Evolutionary conservation across 768 basidiomycete species (phyloP), one percentile per base, ranked within the genome.

Genomic region (Cyathus striatus): DNA sequence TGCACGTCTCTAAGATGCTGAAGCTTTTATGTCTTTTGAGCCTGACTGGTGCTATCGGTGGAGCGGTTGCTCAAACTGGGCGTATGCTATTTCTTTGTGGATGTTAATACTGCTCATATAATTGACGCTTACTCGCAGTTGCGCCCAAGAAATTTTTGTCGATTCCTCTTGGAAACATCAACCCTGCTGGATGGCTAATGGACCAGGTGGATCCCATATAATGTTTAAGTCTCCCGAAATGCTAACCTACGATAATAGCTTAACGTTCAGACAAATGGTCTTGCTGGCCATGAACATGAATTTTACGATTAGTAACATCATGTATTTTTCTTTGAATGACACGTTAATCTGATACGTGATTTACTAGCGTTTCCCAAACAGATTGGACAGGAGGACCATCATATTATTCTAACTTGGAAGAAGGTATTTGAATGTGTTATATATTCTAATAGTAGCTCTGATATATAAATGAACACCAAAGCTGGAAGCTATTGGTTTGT

Each of bases 401-500:
- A 7, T 55, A 46, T 23, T 72, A 72, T 46, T 72, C 70, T 16
- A 65, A 51, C 38, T 55, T 70, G 16, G 70, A 72, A 57, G 70
- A 70, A 62, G 70, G 70, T 69, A 23, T 2, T n/a, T n/a, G n/a
- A n/a, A 48, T 46, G 21, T 1, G 35, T 20, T 18, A 13, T 16
- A 10, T 18, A 5, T 6, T 21, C 16, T 6, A 22, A 20, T 23
- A 6, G 18, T 10, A 9, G 6, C 18, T 20, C 9, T 30, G 27
- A 40, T n/a, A 13, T 23, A 9, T 21, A 6, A 40, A 16, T 22
- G 6, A 24, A 33, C n/a, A 2, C 42, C 30, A 20, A 38, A 78
- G 76, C 75, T 48, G 75, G 75, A 38, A 76, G 75, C 55, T 78
- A 78, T 49, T 77, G 75, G 76, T 78, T 75, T 70, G 75, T 72